Evolutionary conservation across 352 stramenopile genomes (phyloP), one percentile per base, ranked within the genome.

Genomic region (Pythium brassicae): DNA sequence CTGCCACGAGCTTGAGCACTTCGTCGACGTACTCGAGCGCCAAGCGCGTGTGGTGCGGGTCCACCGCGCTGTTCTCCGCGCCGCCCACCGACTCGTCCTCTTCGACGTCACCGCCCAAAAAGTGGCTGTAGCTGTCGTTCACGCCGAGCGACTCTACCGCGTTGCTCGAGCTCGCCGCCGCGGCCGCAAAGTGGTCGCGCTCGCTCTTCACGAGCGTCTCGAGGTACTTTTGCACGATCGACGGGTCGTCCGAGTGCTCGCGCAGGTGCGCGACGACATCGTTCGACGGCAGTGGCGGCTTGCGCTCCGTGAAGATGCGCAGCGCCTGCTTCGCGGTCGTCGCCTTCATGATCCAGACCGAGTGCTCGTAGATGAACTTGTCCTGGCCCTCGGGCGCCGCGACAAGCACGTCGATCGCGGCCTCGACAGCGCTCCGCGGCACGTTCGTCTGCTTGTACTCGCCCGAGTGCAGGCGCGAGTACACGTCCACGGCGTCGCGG

Each of bases 361-460:
- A 93, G 58, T 91, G 72, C 53, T 95, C 83, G 57, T 89, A 97
- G 46, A 96, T 87, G 39, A 97, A 82, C 26, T 86, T 72, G 29
- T 91, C 89, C 51, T 96, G 63, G 1, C 76, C 71, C 54, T 92
- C 84, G 3, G 75, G 75, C 8, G 92, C 74, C 3, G 72, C 66
- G 3, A 97, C 72, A 12, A 98, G 69, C 22, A 92, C 81, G 51
- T 97, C 88, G 34, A 96, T 94, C 4, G 90, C 75, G 17, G 95
- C 90, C 47, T 96, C 85, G 15, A 97, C 80, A 3, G 92, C 77
- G 37, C 86, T 93, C 57, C 86, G 96, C 1, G 90, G 89, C 17
- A 95, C 69, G 17, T 74, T 87, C 0, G 78, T 89, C 50, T 97
- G 92, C 50, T 96, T 87, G 54, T 92, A 84, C 46, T 91, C 74